phyloP scores from a whole-genome alignment of 2,329 filamentous ascomycete genomes.

The Fusarium musae region DNA sequence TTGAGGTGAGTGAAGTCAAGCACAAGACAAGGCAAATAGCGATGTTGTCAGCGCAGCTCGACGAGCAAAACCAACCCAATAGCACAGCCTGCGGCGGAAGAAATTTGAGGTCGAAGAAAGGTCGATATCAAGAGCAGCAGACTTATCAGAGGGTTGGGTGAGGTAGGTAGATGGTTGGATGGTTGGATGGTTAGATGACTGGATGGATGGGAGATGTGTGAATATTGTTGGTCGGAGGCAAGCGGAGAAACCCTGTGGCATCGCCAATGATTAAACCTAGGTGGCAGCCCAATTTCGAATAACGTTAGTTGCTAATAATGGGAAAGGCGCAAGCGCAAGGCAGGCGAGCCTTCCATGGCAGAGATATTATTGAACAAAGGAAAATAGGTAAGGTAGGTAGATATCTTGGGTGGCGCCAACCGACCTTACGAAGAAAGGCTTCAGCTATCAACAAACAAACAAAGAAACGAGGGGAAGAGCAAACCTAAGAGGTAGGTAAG shows the following conservation, averaged over 20 bases:
- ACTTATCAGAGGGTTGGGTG: background rate
- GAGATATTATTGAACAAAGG: background rate
- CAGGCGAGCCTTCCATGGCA: background rate
- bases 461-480: background rate
- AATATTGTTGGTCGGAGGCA: conserved; percentile 18
- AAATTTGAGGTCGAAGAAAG: background rate
- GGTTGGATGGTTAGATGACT: background rate
- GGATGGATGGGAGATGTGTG: background rate
- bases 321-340: conserved; percentile 1
- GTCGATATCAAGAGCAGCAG: background rate
- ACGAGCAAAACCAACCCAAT: background rate
- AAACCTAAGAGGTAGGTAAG: background rate
- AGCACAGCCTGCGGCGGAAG: background rate
- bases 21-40: background rate
- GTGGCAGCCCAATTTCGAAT: background rate
- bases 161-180: background rate
- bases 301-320: background rate
- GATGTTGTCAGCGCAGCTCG: background rate
- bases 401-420: background rate
- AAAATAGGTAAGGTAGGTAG: background rate
- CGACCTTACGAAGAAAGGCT: background rate
- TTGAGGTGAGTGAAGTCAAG: background rate
- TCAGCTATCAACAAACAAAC: conserved; percentile 16
- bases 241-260: conserved; percentile 29
- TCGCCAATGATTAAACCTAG: background rate